Base-by-base conservation (phyloP, 495 filamentous ascomycete species). In the Talaromyces trachyspermus region DNA sequence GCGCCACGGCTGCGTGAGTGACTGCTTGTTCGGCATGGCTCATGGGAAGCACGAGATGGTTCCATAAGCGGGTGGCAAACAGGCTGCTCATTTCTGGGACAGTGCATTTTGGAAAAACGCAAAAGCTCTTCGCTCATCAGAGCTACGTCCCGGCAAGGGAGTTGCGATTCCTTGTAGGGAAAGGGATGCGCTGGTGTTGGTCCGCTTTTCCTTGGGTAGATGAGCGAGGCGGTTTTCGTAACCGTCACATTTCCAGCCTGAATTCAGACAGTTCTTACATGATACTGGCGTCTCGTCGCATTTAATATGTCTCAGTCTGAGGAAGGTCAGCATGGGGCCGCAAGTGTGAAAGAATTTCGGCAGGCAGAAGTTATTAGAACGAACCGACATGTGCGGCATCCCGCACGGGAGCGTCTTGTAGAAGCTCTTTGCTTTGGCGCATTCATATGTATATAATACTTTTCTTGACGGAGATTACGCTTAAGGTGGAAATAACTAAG, bases 51-150 rank as follows among this genome's bases (percentile, higher is more conserved):
- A 79, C 43, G 5, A 75, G 57, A 2, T 44, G 60, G 10, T 69
- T 56, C 77, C 77, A 80, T 29, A 78, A 70, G 0, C 43, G 50
- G 3, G 63, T 69, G 38, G 51, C 54, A 49, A 74, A 77, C 22
- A 56, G 56, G 4, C 72, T 70, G 7, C 65, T 67, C 11, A 80
- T 47, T 25, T 72, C 73, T 11, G 52, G 50, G 2, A 53, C 49
- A 4, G 68, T 76, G 22, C 65, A 62, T 39, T 41, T 14, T 54
- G 62, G 49, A 77, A 79, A 59, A 65, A 72, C 47, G 49, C 43
- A 25, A 57, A 54, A 11, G 43, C 41, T 32, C 57, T 32, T 14
- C 47, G 32, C 19, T 60, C 54, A 25, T 60, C 57, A 0, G 48
- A 26, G 17, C 19, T 45, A 4, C 18, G 29, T 7, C 44, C 48